Evolutionary conservation across 2,329 filamentous ascomycete species (phyloP), one percentile per base, ranked within the genome.

Genomic region (Intubia oerlemansii): DNA sequence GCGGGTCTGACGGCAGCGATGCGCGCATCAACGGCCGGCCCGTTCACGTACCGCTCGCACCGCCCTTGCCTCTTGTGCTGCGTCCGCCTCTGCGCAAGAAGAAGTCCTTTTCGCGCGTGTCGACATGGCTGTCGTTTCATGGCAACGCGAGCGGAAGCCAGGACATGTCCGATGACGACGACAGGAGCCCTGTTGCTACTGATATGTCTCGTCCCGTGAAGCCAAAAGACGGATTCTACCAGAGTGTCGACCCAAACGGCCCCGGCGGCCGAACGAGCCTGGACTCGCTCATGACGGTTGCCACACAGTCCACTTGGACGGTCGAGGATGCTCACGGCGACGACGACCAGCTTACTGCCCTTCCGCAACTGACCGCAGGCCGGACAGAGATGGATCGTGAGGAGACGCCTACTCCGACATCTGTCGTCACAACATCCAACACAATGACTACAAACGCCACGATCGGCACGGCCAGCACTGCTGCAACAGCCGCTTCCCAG

Each of bases 101-200:
- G 53, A 73, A 72, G 41, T 70, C 66, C 0, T 72, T 74, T 41
- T 66, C 65, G 8, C 55, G 58, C 11, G 62, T 72, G 7, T 70
- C 66, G 3, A 57, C 46, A 38, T 72, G 66, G 65, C 50, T 72
- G 16, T 65, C 62, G 38, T 23, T 28, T 9, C 18, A 22, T 12
- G n/a, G n/a, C 20, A 19, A 10, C 20, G 10, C 20, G 10, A 22
- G 6, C 20, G n/a, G n/a, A n/a, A n/a, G n/a, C n/a, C n/a, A n/a
- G n/a, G n/a, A n/a, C n/a, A n/a, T n/a, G n/a, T n/a, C n/a, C n/a
- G n/a, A n/a, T n/a, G n/a, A n/a, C n/a, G n/a, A 22, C 20, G 10
- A 10, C 6, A 19, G 18, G 18, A 6, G 18, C 7, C n/a, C n/a
- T n/a, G n/a, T n/a, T n/a, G n/a, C n/a, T n/a, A n/a, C n/a, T n/a